phyloP scores from a whole-genome alignment of 345 rosid species.

The Cardamine resedifolia region DNA sequence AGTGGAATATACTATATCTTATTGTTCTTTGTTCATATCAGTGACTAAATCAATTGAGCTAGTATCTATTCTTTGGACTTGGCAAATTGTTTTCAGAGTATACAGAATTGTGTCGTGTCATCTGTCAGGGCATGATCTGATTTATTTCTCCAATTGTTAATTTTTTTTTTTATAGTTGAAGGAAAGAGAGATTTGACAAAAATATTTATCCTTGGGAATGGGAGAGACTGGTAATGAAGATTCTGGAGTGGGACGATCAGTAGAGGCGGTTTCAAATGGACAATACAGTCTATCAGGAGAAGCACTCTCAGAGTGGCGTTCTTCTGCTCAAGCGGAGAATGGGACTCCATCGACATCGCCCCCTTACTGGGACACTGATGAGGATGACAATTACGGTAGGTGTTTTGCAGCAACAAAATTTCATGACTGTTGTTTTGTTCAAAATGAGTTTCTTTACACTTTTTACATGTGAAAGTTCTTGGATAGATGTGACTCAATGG shows the following conservation, averaged over 20 bases:
- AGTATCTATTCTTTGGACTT: neutral
- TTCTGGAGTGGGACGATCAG: slow-evolving; percentile 70
- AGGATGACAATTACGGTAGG: slow-evolving; percentile 70
- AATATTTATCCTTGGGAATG: slow-evolving; percentile 44
- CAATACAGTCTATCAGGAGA: slow-evolving; percentile 70
- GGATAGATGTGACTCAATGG: neutral
- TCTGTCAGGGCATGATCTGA: neutral
- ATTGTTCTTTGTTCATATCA: slow-evolving; percentile 12
- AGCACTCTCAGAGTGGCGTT: slow-evolving; percentile 85
- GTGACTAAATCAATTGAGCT: neutral
- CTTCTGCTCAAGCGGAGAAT: slow-evolving; percentile 85
- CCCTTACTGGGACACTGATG: slow-evolving; percentile 86
- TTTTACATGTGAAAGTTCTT: neutral
- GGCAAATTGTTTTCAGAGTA: neutral
- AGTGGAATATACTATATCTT: neutral
- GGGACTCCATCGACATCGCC: slow-evolving; percentile 91
- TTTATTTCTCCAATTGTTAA: neutral
- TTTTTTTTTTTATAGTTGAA: neutral
- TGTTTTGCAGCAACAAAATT: slow-evolving; percentile 3
- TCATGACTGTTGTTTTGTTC: neutral
- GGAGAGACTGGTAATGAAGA: slow-evolving; percentile 67
- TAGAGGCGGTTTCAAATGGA: slow-evolving; percentile 61
- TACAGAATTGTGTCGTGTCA: neutral
- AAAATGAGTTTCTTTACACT: neutral
- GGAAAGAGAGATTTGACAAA: slow-evolving; percentile 15